phyloP scores from a whole-genome alignment of 2,329 filamentous ascomycete genomes.

The Epichloe hybrida region DNA sequence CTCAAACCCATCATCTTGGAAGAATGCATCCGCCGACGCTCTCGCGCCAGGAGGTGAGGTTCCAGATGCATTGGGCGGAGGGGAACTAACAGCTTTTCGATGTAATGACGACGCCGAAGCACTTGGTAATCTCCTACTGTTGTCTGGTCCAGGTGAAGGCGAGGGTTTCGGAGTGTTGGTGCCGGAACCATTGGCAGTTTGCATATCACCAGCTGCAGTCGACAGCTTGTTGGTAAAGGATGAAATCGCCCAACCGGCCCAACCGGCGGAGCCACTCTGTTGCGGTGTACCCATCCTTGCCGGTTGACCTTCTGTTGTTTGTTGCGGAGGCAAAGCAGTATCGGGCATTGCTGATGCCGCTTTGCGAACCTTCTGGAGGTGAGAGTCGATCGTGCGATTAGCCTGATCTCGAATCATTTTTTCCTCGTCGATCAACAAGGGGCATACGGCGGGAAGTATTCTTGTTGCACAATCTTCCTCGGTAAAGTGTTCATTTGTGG shows the following conservation, averaged over 20 bases:
- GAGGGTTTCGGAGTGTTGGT: constrained; percentile 27
- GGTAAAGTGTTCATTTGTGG: constrained; percentile 72
- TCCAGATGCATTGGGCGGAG: constrained; percentile 32
- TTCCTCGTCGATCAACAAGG: constrained; percentile 83
- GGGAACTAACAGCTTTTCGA: constrained; percentile 44
- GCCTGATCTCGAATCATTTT: constrained; percentile 89
- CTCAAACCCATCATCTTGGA: constrained; percentile 41
- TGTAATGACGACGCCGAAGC: constrained; percentile 46
- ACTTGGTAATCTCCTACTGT: constrained; percentile 23
- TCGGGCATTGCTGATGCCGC: constrained; percentile 68
- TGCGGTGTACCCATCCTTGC: constrained; percentile 74
- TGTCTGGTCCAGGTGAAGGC: constrained; percentile 26
- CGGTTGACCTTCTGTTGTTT: constrained; percentile 35
- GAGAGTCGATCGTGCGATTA: constrained; percentile 76
- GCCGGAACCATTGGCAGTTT: constrained; percentile 37
- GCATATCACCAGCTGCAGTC: constrained; percentile 73
- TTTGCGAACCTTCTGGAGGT: constrained; percentile 71
- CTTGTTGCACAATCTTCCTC: constrained; percentile 82
- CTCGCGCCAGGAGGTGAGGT: constrained; percentile 33
- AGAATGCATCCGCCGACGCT: constrained; percentile 34
- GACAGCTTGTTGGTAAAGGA: constrained; percentile 94
- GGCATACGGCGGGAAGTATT: constrained; percentile 72
- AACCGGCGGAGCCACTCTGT: constrained; percentile 38
- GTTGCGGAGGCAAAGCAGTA: constrained; percentile 55
- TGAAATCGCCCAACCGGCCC: constrained; percentile 97